Conservation (phyloP, 2,329 filamentous ascomycete species). For the Ophiostoma piceae region DNA sequence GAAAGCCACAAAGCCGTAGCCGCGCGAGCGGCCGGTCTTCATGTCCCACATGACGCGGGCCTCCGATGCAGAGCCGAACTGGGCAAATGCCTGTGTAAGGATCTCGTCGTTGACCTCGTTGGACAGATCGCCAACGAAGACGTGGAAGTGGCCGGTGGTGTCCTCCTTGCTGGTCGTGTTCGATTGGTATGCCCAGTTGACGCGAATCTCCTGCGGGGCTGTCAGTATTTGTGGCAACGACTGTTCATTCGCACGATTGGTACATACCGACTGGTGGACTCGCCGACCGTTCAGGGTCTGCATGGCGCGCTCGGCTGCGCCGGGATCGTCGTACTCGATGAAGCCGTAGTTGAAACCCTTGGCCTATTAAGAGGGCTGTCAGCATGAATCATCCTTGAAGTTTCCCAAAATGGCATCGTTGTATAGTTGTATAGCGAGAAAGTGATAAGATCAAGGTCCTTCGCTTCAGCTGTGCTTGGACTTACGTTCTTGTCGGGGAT, state of each 20-base stretch:
- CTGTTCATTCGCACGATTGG: neutral
- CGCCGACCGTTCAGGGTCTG: constrained; percentile 90
- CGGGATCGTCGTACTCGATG: constrained; percentile 96
- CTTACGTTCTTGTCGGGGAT: constrained; percentile 99
- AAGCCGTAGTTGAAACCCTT: constrained; percentile 99
- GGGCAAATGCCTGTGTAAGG: constrained; percentile 86
- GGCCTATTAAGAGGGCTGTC: constrained; percentile 48
- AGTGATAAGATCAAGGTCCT: neutral
- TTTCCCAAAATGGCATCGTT: neutral
- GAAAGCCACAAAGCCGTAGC: constrained; percentile 97
- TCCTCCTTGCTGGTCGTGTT: constrained; percentile 94
- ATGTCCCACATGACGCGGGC: constrained; percentile 99
- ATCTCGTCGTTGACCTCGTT: constrained; percentile 99
- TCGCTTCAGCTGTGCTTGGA: constrained; percentile 29
- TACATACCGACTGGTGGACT: constrained; percentile 87
- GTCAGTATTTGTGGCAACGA: neutral
- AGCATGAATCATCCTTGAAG: neutral
- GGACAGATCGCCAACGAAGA: constrained; percentile 94
- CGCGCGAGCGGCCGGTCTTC: constrained; percentile 96
- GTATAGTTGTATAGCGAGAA: neutral
- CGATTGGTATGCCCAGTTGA: constrained; percentile 99
- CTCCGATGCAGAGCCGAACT: constrained; percentile 92
- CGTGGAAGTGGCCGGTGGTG: constrained; percentile 96
- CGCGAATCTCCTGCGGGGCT: constrained; percentile 75
- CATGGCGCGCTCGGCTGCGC: constrained; percentile 94